phyloP scores from a whole-genome alignment of 2,329 filamentous ascomycete genomes.

The Ceratocystis harringtonii region DNA sequence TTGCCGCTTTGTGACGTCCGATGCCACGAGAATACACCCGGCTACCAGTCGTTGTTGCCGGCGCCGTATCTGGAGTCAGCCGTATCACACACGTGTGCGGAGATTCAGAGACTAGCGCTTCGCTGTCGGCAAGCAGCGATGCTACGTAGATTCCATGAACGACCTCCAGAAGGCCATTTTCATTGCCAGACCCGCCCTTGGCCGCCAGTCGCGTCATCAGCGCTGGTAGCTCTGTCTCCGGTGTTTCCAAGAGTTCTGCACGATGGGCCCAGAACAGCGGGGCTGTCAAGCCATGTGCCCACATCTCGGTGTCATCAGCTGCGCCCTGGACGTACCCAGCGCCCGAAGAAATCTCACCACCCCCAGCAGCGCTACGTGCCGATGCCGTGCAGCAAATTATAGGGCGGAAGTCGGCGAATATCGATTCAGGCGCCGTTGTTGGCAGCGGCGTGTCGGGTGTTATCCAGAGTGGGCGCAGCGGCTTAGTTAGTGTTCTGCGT shows the following conservation, averaged over 20 bases:
- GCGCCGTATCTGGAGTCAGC: slow-evolving; percentile 31
- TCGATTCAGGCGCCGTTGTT: slow-evolving; percentile 16
- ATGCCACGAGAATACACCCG: slow-evolving; percentile 36
- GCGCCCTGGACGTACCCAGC: slow-evolving; percentile 83
- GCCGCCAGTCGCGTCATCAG: slow-evolving; percentile 31
- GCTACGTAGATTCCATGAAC: slow-evolving; percentile 28
- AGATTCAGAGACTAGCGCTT: slow-evolving; percentile 22
- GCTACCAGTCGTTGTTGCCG: slow-evolving; percentile 28
- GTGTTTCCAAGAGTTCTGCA: slow-evolving; percentile 41
- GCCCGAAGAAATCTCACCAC: slow-evolving; percentile 38
- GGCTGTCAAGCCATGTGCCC: slow-evolving; percentile 69
- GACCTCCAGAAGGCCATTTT: slow-evolving; percentile 21
- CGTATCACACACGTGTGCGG: slow-evolving; percentile 25
- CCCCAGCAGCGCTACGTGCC: slow-evolving; percentile 50
- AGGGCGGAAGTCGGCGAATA: slow-evolving; percentile 49
- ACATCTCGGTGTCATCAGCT: slow-evolving; percentile 87
- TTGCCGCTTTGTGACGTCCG: slow-evolving; percentile 60
- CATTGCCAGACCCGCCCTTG: slow-evolving; percentile 19
- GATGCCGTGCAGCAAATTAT: slow-evolving; percentile 80
- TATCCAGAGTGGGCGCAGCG: slow-evolving; percentile 65
- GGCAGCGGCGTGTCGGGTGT: slow-evolving; percentile 49
- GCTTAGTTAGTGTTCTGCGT: slow-evolving; percentile 46
- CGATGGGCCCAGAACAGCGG: slow-evolving; percentile 63
- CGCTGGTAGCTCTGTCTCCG: slow-evolving; percentile 47
- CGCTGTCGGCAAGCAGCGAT: slow-evolving; percentile 22